Conservation (phyloP, 1,139 yeast genomes). For the Suhomyces taliae region DNA sequence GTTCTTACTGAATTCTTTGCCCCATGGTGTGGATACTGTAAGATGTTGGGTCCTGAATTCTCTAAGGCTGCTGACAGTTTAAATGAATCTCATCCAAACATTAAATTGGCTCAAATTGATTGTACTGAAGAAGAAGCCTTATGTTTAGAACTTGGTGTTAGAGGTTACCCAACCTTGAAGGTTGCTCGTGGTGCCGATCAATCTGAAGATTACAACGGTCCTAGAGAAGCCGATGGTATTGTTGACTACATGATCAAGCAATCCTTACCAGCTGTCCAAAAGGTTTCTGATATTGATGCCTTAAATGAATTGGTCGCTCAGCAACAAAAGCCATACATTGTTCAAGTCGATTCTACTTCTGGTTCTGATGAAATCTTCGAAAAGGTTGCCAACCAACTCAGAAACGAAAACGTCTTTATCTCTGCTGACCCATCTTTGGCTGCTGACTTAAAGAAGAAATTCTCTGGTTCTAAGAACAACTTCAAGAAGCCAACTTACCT, state of each 20-base stretch:
- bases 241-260: conserved; percentile 78
- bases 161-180: conserved; percentile 92
- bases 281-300: conserved; percentile 47
- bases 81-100: conserved; percentile 55
- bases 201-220: conserved; percentile 62
- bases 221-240: conserved; percentile 79
- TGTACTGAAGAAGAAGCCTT: conserved; percentile 85
- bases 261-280: conserved; percentile 75
- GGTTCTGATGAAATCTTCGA: conserved; percentile 11
- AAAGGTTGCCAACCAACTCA: conserved; percentile 18
- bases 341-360: conserved; percentile 32
- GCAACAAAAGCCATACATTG: conserved; percentile 53
- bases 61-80: conserved; percentile 79
- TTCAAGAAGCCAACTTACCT: conserved; percentile 48
- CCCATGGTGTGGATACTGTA: conserved; percentile 99
- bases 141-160: conserved; percentile 71
- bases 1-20: conserved; percentile 96
- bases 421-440: conserved; percentile 53
- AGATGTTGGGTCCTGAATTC: conserved; percentile 88
- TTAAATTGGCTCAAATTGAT: conserved; percentile 87
- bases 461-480: conserved; percentile 12
- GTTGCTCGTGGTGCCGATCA: conserved; percentile 54
- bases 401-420: conserved; percentile 57
- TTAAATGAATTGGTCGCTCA: conserved; percentile 50
- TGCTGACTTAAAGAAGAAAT: conserved; percentile 36